These are phyloP conservation scores for Penicillium sumatraense DNA, from an alignment of 2,329 filamentous ascomycete species.

Conservation along the genomic window DNA sequence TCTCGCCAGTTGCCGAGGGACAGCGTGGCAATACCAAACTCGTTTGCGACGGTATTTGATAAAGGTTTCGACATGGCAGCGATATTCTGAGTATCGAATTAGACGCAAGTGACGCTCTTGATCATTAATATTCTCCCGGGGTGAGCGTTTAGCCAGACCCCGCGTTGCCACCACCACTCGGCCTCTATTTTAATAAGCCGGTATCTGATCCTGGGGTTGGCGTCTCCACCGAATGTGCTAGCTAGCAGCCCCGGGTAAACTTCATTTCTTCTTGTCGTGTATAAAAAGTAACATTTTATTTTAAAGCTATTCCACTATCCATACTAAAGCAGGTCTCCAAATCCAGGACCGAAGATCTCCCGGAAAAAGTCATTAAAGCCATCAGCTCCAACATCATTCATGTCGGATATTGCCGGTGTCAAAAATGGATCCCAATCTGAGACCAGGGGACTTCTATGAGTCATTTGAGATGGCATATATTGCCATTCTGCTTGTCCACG, in stretches of 20 bases:
- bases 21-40: slow-evolving; percentile 38
- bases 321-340: slow-evolving; percentile 13
- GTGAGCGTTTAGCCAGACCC: not conserved
- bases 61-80: not conserved
- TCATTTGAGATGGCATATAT: not conserved
- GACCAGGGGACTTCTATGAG: slow-evolving; percentile 2
- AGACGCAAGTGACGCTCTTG: too few species aligned
- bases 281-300: not conserved
- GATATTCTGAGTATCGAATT: not conserved
- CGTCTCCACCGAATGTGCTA: not conserved
- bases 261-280: not conserved
- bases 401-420: slow-evolving; percentile 13
- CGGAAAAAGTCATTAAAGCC: slow-evolving; percentile 30
- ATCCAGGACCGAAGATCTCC: slow-evolving; percentile 33
- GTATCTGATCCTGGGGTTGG: not conserved
- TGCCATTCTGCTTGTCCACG: not conserved
- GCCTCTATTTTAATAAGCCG: not conserved
- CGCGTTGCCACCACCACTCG: not conserved
- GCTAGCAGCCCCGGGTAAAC: not conserved
- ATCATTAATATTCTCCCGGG: not conserved
- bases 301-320: not conserved
- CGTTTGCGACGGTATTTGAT: slow-evolving; percentile 21
- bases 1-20: slow-evolving; percentile 36
- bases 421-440: slow-evolving; percentile 29
- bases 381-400: slow-evolving; percentile 20